Evolutionary conservation across 2,329 filamentous ascomycete species (phyloP).

Genomic region (Aspergillus costaricaensis): DNA sequence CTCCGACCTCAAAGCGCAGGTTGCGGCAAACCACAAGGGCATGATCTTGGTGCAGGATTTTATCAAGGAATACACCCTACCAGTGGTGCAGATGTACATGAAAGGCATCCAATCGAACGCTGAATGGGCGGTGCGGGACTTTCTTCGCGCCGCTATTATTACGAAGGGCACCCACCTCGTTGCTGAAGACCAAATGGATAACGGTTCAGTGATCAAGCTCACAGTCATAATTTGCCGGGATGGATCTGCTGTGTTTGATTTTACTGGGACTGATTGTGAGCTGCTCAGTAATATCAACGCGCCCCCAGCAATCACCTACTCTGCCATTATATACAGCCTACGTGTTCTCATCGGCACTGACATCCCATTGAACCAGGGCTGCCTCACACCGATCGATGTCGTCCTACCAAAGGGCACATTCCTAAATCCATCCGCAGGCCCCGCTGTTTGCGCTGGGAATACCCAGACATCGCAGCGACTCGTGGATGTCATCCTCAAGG

Average conservation of each 20-base stretch:
- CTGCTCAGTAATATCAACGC: slow-evolving; percentile 74
- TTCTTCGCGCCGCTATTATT: too few species aligned
- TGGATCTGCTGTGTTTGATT: slow-evolving; percentile 74
- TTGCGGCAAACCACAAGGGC: slow-evolving; percentile 48
- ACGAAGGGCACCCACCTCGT: too few species aligned
- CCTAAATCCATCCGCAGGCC: slow-evolving; percentile 69
- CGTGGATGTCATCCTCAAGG: slow-evolving; percentile 76
- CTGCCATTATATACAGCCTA: slow-evolving; percentile 78
- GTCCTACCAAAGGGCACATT: slow-evolving; percentile 70
- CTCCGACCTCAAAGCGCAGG: slow-evolving; percentile 49
- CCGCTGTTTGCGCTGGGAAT: slow-evolving; percentile 77
- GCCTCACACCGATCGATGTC: slow-evolving; percentile 71
- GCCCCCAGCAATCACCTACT: slow-evolving; percentile 74
- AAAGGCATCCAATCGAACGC: slow-evolving; percentile 66
- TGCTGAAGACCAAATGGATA: slow-evolving; percentile 84
- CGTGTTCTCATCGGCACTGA: slow-evolving; percentile 74
- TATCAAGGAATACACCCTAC: slow-evolving; percentile 37
- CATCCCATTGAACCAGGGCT: slow-evolving; percentile 82
- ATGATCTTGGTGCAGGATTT: slow-evolving; percentile 38
- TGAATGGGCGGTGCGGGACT: too few species aligned
- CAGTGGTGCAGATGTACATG: slow-evolving; percentile 46
- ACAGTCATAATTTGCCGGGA: too few species aligned
- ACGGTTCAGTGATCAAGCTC: slow-evolving; percentile 74
- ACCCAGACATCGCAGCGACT: slow-evolving; percentile 76
- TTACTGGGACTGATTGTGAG: slow-evolving; percentile 74